Base-by-base conservation (phyloP, 257 asterid genomes). In the Coffea canephora region DNA sequence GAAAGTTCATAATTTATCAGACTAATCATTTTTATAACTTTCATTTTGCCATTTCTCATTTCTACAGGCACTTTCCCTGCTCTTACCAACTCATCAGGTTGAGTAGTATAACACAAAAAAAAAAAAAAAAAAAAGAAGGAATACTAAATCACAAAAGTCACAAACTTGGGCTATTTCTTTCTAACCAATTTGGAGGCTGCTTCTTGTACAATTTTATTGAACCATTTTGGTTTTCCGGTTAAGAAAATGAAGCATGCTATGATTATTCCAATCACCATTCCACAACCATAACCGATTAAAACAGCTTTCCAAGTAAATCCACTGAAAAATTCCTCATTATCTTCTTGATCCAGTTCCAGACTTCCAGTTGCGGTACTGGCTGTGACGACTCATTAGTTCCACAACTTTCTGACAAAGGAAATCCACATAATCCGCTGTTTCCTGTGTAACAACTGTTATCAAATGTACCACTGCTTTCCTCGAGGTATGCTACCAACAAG, bases 261-360 rank as follows among this genome's bases (percentile, higher is more conserved):
- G 9, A 21, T 66, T 34, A 78, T 8, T 39, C 87, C 89, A 41
- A 76, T 18, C 16, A 75, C 36, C 55, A 74, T 9, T 59, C 89
- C 89, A 48, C 52, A 72, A 8, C 80, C 66, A 61, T 82, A 87
- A 10, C 91, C 89, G 19, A 80, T 45, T 6, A 73, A 21, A 5
- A 86, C 85, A 13, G 73, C 76, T 78, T 62, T 49, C 87, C 86
- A 87, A 3, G 79, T 72, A 18, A 83, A 72, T 18, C 84, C 87
- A 27, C 21, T 14, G 5, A 76, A 25, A 36, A 61, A 48, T 45
- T 50, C 67, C 21, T 14, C 25, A 8, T 31, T 48, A 6, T n/a
- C 71, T 64, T 43, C 78, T 25, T 72, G 18, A 79, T 25, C 78
- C 66, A 27, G 49, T 59, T n/a, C 34, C 23, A 39, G 69, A 27